A percentile compares a stretch with the other conserved stretches of the same genome.
phyloP scores from a whole-genome alignment of 257 asterid species.

The Solanum ahanhuiri region DNA sequence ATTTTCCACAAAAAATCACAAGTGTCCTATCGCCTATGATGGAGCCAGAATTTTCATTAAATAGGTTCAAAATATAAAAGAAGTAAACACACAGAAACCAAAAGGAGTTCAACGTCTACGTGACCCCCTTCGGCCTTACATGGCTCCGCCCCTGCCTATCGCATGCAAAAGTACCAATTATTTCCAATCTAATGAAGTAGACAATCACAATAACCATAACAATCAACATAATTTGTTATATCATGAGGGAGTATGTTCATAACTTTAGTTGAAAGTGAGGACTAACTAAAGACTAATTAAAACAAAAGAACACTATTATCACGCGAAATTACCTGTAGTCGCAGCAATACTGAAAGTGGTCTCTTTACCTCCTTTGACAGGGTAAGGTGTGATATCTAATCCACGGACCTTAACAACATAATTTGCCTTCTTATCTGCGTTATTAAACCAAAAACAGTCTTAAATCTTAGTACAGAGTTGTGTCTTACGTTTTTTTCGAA shows the following conservation, averaged over 20 bases:
- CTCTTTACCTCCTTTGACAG: slow-evolving; percentile 16
- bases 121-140: not conserved
- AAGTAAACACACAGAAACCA: not conserved
- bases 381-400: slow-evolving; percentile 30
- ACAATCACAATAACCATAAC: not conserved
- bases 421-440: slow-evolving; percentile 17
- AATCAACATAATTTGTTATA: not conserved
- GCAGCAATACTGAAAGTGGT: slow-evolving; percentile 28
- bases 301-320: not conserved
- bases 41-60: not conserved
- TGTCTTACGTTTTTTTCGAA: not conserved
- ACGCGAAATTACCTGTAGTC: slow-evolving; percentile 11
- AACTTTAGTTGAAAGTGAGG: not conserved
- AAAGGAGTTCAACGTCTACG: not conserved
- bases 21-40: not conserved
- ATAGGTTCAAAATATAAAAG: not conserved
- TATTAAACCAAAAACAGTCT: not conserved
- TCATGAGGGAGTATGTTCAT: too few relatives aligned
- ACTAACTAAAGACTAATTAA: not conserved
- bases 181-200: not conserved
- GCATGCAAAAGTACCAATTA: not conserved
- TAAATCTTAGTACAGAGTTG: not conserved
- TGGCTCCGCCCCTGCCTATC: not conserved
- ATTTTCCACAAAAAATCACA: not conserved
- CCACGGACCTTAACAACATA: slow-evolving; percentile 32